A percentile compares a stretch with the other conserved stretches of the same genome.
Evolutionary conservation across 352 stramenopile species (phyloP).

Genomic region (Peronospora destructor): DNA sequence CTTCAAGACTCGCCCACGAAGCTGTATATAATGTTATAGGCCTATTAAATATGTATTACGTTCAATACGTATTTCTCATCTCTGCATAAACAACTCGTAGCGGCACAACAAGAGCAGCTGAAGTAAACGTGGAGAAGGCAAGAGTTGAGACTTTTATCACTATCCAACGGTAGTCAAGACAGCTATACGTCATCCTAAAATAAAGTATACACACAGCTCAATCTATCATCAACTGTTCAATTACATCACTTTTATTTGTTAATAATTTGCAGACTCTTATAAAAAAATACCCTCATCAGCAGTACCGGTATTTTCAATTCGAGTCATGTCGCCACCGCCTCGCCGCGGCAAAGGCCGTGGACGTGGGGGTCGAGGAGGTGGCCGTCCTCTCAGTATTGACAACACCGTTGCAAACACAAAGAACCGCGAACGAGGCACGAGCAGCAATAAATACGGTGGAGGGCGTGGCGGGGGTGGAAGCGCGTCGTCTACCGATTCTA

Average conservation of each 20-base stretch:
- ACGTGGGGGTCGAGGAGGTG: constrained; percentile 15
- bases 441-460: constrained; percentile 23
- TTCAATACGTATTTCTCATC: not conserved
- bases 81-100: no score
- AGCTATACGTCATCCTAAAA: no score
- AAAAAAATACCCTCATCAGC: not conserved
- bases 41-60: not conserved
- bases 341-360: constrained; percentile 30
- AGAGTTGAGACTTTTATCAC: no score
- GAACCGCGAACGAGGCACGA: constrained; percentile 23
- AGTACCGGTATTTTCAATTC: constrained; percentile 1
- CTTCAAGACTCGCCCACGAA: constrained; percentile 57
- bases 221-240: no score
- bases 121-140: no score
- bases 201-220: no score
- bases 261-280: not conserved
- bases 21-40: constrained; percentile 9
- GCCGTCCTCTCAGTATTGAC: constrained; percentile 8
- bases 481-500: constrained; percentile 1
- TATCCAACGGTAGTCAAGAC: no score
- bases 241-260: no score
- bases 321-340: constrained; percentile 24
- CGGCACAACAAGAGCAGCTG: no score
- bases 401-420: constrained; percentile 13
- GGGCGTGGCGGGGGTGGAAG: constrained; percentile 7